Percentiles rank a stretch among this genome's conserved stretches.
These are phyloP conservation scores for Suillus subluteus DNA, from an alignment of 768 basidiomycete species.

Conservation along the genomic window DNA sequence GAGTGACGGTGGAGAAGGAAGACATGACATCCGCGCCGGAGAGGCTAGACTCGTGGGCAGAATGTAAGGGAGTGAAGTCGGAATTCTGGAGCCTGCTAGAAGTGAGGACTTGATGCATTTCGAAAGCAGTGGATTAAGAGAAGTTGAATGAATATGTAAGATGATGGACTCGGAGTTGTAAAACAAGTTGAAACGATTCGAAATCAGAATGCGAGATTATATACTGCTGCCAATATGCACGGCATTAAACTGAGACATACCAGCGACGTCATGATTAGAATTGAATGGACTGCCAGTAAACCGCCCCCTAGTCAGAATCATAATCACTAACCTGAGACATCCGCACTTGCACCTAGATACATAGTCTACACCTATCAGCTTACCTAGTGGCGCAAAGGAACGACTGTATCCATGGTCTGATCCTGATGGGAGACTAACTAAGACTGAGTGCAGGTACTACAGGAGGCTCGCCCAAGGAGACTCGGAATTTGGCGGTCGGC, in stretches of 20 bases:
- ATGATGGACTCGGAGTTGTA: too few species aligned
- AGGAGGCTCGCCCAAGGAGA: neutral
- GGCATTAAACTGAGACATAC: slow-evolving; percentile 1
- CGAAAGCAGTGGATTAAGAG: neutral
- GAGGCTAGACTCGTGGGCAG: neutral
- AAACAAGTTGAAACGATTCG: neutral
- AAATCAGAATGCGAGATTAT: neutral
- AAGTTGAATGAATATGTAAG: neutral
- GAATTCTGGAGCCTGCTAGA: slow-evolving; percentile 4
- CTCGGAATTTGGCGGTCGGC: neutral
- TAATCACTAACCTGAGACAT: slow-evolving; percentile 5
- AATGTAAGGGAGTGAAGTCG: neutral
- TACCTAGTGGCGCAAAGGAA: neutral
- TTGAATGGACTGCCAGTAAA: neutral
- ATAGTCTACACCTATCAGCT: neutral
- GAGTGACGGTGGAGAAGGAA: neutral
- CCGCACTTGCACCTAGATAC: neutral
- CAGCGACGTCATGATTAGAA: slow-evolving; percentile 1
- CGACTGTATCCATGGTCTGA: neutral
- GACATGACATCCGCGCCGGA: neutral
- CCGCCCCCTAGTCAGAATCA: slow-evolving; percentile 1
- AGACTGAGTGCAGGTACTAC: neutral
- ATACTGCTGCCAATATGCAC: neutral
- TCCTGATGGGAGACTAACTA: neutral
- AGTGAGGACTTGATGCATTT: neutral